Percentiles rank a stretch among this genome's conserved stretches.
Conservation (phyloP, 345 rosid genomes). For the Brassica rapa region DNA sequence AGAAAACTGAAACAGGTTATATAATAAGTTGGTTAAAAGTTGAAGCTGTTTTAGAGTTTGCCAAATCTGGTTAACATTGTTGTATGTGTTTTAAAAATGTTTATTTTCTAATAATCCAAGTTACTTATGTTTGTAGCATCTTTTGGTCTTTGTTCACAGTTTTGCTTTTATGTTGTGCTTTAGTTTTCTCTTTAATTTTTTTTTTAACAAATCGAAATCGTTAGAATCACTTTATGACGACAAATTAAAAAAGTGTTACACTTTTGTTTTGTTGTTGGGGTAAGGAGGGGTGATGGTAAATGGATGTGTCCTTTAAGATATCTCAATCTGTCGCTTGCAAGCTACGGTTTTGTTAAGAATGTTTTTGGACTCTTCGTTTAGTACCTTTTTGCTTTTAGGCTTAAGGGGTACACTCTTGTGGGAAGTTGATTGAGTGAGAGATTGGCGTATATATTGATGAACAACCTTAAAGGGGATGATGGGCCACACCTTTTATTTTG, state of each 20-base stretch:
- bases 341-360: constrained; percentile 10
- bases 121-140: constrained; percentile 7
- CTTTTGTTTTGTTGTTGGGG: constrained; percentile 35
- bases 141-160: constrained; percentile 27
- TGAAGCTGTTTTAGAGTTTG: constrained; percentile 31
- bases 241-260: constrained; percentile 9
- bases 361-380: constrained; percentile 20
- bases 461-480: background rate
- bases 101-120: constrained; percentile 23
- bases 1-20: constrained; percentile 30
- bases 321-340: constrained; percentile 35
- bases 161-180: background rate
- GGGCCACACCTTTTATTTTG: background rate
- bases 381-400: background rate
- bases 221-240: constrained; percentile 35
- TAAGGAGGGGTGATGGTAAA: constrained; percentile 34
- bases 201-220: constrained; percentile 8
- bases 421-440: too few species aligned
- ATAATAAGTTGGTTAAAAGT: constrained; percentile 38
- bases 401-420: background rate
- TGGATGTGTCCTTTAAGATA: constrained; percentile 36
- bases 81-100: constrained; percentile 28
- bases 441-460: background rate
- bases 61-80: constrained; percentile 37
- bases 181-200: too few species aligned